Evolutionary conservation across 1,139 yeast genomes (phyloP), one percentile per base, ranked within the genome.

Genomic region (Yarrowia galli): DNA sequence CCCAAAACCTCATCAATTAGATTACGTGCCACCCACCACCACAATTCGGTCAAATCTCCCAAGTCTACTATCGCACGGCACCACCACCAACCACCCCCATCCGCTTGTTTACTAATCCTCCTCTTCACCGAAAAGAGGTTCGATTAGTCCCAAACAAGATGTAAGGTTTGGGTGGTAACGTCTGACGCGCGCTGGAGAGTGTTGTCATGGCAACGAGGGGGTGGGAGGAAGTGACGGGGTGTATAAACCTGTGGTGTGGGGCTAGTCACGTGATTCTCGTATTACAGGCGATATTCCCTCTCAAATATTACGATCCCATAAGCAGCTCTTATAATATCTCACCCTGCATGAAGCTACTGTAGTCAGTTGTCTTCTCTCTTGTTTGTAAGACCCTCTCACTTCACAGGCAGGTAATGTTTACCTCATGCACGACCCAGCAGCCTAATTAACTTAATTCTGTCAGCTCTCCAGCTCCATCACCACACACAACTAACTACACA

Each of bases 341-440:
- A n/a, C 46, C 46, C 46, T 42, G 46, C 46, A 42, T 42, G 25
- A 23, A 46, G 32, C 51, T 46, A 46, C 35, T 46, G 18, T 43
- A 13, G 22, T 12, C 15, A 9, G 12, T 42, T 10, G 23, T 42
- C 15, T 12, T 3, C 4, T 4, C 15, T 42, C n/a, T 22, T 42
- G 46, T 43, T 20, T 28, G 32, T 8, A 28, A 28, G 32, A 28
- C 32, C 32, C 48, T 20, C 28, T 16, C 48, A 40, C 9, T n/a
- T 25, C 22, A 42, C n/a, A n/a, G n/a, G n/a, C n/a, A 42, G 48
- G 51, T 46, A 48, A 54, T 54, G 61, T 54, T 54, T 54, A 54
- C 61, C 18, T 54, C 61, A 54, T 54, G 60, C 60, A 53, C 60
- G 60, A 20, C 42, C 28, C 51, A 20, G 58, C 60, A 54, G 46